phyloP scores from a whole-genome alignment of 345 rosid species.

The Brassica cretica region DNA sequence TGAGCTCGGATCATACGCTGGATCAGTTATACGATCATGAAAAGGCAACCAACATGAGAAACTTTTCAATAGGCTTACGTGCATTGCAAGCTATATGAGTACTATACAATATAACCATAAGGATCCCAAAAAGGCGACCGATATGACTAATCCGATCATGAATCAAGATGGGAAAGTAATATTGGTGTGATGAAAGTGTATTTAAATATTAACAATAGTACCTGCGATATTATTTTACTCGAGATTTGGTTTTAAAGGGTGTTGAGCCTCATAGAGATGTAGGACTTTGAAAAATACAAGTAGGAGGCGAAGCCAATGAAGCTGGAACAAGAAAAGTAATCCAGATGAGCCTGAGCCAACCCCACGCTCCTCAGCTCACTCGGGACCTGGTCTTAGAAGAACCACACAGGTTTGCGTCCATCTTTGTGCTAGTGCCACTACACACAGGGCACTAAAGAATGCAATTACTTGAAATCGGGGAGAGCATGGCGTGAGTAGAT shows the following conservation, averaged over 20 bases:
- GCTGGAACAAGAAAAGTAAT: too few species aligned
- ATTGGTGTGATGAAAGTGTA: not conserved
- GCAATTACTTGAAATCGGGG: too few species aligned
- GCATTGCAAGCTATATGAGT: slow-evolving; percentile 3
- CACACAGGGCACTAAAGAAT: too few species aligned
- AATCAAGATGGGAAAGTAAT: not conserved
- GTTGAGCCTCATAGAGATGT: too few species aligned
- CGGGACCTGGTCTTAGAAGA: too few species aligned
- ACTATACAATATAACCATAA: not conserved
- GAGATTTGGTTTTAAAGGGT: not conserved
- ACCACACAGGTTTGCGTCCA: too few species aligned
- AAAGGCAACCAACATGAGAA: not conserved
- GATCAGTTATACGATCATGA: not conserved
- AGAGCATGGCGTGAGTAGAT: too few species aligned
- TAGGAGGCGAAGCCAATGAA: not conserved
- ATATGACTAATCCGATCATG: not conserved
- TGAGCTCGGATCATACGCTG: not conserved
- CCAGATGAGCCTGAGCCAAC: too few species aligned
- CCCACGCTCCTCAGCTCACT: too few species aligned
- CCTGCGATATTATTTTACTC: slow-evolving; percentile 7
- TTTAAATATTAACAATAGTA: not conserved
- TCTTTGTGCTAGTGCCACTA: too few species aligned
- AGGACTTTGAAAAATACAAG: slow-evolving; percentile 38
- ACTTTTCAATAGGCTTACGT: not conserved
- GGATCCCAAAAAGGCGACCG: not conserved